Percentiles rank a stretch among this genome's conserved stretches.
These are phyloP conservation scores for Pythium brassicae DNA, from an alignment of 352 stramenopile species.

Conservation along the genomic window DNA sequence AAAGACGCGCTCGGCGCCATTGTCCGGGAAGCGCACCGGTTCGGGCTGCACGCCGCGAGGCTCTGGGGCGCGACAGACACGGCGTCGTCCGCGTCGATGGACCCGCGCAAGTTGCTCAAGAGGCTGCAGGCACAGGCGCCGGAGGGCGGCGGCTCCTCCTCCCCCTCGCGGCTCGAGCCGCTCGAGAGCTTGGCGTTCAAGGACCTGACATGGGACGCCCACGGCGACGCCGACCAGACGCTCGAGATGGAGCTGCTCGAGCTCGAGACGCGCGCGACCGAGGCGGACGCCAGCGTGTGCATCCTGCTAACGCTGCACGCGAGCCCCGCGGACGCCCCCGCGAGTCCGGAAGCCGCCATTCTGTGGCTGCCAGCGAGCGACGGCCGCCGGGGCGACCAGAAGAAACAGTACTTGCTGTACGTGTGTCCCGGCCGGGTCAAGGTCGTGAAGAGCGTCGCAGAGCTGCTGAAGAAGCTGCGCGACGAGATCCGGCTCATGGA, in stretches of 20 bases:
- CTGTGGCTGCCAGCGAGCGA: slow-evolving; percentile 33
- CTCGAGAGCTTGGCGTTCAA: slow-evolving; percentile 25
- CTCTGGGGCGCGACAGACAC: neutral
- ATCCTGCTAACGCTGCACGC: slow-evolving; percentile 26
- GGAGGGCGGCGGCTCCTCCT: too few species aligned
- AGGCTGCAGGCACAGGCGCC: slow-evolving; percentile 3
- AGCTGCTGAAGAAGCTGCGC: slow-evolving; percentile 47
- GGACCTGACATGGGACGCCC: slow-evolving; percentile 59
- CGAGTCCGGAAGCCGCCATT: slow-evolving; percentile 22
- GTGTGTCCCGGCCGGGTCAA: slow-evolving; percentile 62
- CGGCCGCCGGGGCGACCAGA: slow-evolving; percentile 3
- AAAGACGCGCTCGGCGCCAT: slow-evolving; percentile 44
- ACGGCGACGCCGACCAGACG: slow-evolving; percentile 36
- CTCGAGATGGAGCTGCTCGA: slow-evolving; percentile 64
- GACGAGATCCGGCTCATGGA: slow-evolving; percentile 34
- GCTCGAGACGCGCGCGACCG: slow-evolving; percentile 29
- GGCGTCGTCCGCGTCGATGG: neutral
- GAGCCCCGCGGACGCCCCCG: too few species aligned
- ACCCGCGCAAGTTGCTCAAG: slow-evolving; percentile 26
- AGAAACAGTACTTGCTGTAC: slow-evolving; percentile 48
- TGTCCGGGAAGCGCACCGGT: slow-evolving; percentile 51
- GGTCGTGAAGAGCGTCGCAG: slow-evolving; percentile 43
- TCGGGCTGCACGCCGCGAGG: slow-evolving; percentile 33
- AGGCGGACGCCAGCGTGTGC: slow-evolving; percentile 22
- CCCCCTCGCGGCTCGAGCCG: slow-evolving; percentile 1